These are phyloP conservation scores for Melanopsichium pennsylvanicum DNA, from an alignment of 1,284 basidiomycete genomes.

Conservation along the genomic window DNA sequence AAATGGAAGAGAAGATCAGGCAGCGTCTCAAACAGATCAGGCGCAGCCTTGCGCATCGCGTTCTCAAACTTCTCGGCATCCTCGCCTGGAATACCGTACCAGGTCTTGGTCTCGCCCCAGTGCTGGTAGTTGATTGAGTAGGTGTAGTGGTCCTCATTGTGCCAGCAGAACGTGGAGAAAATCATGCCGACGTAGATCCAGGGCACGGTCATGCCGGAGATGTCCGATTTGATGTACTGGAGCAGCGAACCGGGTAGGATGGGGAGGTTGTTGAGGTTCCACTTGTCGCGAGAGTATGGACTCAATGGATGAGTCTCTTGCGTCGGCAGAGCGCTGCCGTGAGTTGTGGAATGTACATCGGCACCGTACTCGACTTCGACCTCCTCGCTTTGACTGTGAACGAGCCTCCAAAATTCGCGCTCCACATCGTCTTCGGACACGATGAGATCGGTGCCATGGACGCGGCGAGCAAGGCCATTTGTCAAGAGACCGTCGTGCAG, in stretches of 20 bases:
- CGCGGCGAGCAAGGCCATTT: constrained; percentile 44
- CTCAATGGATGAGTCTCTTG: constrained; percentile 89
- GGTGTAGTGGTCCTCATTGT: constrained; percentile 99
- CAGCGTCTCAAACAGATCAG: constrained; percentile 97
- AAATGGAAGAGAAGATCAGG: constrained; percentile 96
- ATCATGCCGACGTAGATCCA: constrained; percentile 99
- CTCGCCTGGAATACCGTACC: constrained; percentile 96
- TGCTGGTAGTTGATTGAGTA: constrained; percentile 79
- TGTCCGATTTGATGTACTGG: constrained; percentile 94
- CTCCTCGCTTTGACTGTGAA: constrained; percentile 85
- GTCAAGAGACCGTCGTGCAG: constrained; percentile 1
- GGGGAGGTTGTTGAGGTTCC: constrained; percentile 98
- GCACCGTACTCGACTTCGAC: constrained; percentile 99
- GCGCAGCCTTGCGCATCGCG: constrained; percentile 92
- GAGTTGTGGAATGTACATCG: constrained; percentile 95
- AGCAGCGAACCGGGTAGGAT: constrained; percentile 85
- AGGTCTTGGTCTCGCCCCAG: constrained; percentile 99
- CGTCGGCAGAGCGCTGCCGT: constrained; percentile 95
- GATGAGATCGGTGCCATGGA: constrained; percentile 67
- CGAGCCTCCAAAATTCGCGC: constrained; percentile 94
- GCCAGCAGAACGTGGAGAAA: constrained; percentile 99
- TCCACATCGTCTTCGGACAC: constrained; percentile 91
- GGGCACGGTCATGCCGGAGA: constrained; percentile 99
- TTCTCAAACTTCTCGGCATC: constrained; percentile 96
- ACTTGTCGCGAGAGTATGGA: constrained; percentile 86